Percentiles rank a stretch among this genome's conserved stretches.
Evolutionary conservation across 352 stramenopile genomes (phyloP).

Genomic region (Phytophthora sojae): DNA sequence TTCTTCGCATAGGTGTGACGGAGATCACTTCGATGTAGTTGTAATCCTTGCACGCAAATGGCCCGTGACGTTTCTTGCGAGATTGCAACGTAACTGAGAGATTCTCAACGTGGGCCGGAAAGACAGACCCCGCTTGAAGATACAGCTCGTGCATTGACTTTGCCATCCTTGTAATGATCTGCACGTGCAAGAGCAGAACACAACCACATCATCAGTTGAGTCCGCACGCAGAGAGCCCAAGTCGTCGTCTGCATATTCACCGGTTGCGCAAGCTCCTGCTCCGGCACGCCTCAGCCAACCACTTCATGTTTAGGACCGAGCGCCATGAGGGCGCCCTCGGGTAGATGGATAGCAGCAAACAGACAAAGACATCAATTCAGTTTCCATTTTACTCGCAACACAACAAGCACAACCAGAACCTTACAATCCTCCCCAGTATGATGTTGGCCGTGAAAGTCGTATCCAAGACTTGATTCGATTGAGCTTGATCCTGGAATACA

Average conservation of each 20-base stretch:
- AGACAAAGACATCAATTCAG: too few relatives aligned
- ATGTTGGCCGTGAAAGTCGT: not conserved
- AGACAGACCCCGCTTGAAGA: conserved; percentile 2
- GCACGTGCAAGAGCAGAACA: too few relatives aligned
- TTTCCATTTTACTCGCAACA: too few relatives aligned
- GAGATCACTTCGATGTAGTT: conserved; percentile 23
- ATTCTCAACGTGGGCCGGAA: not conserved
- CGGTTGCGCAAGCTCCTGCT: too few relatives aligned
- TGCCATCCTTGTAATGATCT: not conserved
- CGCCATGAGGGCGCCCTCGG: too few relatives aligned
- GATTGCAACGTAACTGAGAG: not conserved
- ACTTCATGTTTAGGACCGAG: too few relatives aligned
- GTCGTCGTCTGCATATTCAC: too few relatives aligned
- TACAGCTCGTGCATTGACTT: conserved; percentile 3
- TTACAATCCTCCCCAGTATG: not conserved
- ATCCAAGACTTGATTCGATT: not conserved
- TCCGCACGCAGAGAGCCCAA: too few relatives aligned
- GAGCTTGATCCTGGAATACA: not conserved
- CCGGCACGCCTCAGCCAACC: too few relatives aligned
- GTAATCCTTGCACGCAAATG: not conserved
- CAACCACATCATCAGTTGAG: too few relatives aligned
- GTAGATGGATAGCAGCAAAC: too few relatives aligned
- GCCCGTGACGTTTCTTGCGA: conserved; percentile 1
- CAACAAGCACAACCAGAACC: too few relatives aligned
- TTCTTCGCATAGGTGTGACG: conserved; percentile 17